Evolutionary conservation across 257 asterid species (phyloP).

Genomic region (Solanum piurae): DNA sequence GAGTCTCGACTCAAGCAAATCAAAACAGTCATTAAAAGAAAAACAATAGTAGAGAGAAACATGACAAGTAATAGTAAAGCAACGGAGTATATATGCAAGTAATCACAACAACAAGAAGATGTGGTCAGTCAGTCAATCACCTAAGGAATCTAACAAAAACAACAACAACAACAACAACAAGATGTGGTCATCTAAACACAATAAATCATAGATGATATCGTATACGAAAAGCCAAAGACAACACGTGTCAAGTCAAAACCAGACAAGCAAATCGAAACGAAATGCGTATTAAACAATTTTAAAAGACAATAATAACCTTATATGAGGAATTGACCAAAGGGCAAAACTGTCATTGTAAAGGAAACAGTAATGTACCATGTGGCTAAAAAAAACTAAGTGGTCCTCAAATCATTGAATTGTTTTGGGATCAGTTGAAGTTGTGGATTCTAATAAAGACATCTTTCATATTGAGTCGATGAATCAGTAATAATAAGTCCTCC

Average conservation of each 20-base stretch:
- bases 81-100: fast-evolving
- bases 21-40: too few relatives aligned
- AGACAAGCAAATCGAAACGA: fast-evolving
- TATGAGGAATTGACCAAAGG: not conserved
- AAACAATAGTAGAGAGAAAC: fast-evolving
- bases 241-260: not conserved
- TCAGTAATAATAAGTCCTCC: not conserved
- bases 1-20: not conserved
- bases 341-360: not conserved
- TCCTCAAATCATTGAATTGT: not conserved
- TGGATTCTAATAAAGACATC: not conserved
- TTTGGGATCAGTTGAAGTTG: not conserved
- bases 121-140: too few relatives aligned
- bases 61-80: too few relatives aligned
- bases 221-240: not conserved
- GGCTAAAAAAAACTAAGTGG: not conserved
- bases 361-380: not conserved
- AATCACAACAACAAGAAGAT: too few relatives aligned
- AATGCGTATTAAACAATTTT: not conserved
- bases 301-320: not conserved
- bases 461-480: not conserved
- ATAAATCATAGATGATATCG: not conserved
- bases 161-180: too few relatives aligned
- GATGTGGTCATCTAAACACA: not conserved
- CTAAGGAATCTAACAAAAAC: not conserved